A percentile compares a stretch with the other conserved stretches of the same genome.
phyloP scores from a whole-genome alignment of 1,139 yeast genomes.

The Lodderomyces theae region DNA sequence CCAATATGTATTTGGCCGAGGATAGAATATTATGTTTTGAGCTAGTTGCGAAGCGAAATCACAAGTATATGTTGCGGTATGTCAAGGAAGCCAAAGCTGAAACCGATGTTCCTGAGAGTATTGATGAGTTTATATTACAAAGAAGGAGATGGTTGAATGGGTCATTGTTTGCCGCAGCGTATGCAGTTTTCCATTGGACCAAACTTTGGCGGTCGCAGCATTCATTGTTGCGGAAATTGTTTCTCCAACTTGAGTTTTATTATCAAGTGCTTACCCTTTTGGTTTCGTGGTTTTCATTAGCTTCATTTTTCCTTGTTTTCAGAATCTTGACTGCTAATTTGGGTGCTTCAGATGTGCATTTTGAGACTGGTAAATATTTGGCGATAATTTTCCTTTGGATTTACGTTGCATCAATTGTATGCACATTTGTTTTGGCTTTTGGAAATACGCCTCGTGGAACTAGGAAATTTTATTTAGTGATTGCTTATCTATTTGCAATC shows the following conservation, averaged over 20 bases:
- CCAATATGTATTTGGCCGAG: conserved; percentile 84
- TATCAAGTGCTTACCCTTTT: conserved; percentile 64
- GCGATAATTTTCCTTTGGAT: conserved; percentile 45
- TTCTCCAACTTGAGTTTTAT: conserved; percentile 66
- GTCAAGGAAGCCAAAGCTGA: conserved; percentile 77
- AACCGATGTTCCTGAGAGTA: conserved; percentile 76
- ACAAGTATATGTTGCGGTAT: conserved; percentile 64
- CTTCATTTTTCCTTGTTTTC: conserved; percentile 74
- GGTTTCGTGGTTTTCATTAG: conserved; percentile 79
- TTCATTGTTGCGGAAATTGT: conserved; percentile 56
- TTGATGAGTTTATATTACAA: conserved; percentile 73
- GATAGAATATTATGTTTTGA: conserved; percentile 83
- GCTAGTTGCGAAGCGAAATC: conserved; percentile 65
- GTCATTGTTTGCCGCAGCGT: conserved; percentile 78
- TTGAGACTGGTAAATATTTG: conserved; percentile 41
- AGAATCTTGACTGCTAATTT: conserved; percentile 57
- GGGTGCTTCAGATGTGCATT: conserved; percentile 48
- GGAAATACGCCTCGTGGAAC: conserved; percentile 52
- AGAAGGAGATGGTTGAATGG: conserved; percentile 87
- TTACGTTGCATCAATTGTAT: conserved; percentile 40
- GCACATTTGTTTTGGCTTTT: conserved; percentile 46
- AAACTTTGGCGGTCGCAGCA: conserved; percentile 70
- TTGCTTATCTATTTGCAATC: conserved; percentile 42
- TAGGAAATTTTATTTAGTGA: conserved; percentile 40
- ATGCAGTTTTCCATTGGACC: conserved; percentile 70